Conservation (phyloP, 148 eudicot genomes). For the Arbutus unedo region DNA sequence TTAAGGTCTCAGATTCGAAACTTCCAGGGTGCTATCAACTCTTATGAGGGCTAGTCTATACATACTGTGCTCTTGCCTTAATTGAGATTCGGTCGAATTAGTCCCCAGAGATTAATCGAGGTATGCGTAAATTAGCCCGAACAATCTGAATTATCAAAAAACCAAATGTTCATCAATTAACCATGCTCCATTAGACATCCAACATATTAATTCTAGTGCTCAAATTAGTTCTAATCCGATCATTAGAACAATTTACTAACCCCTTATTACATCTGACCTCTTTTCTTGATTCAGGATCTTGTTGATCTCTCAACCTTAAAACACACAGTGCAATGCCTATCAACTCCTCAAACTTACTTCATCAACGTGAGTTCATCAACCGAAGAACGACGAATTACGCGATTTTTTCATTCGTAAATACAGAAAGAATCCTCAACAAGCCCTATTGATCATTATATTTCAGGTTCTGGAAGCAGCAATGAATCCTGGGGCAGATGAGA, state of each 20-base stretch:
- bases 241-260: neutral
- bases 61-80: too few species aligned
- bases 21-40: too few species aligned
- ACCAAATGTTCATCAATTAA: too few species aligned
- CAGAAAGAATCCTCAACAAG: too few species aligned
- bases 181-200: neutral
- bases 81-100: too few species aligned
- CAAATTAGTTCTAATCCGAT: neutral
- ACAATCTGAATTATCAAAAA: too few species aligned
- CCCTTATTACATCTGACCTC: neutral
- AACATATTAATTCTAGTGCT: neutral
- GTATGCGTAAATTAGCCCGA: too few species aligned
- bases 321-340: conserved; percentile 55
- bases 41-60: too few species aligned
- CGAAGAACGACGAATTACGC: neutral
- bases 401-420: neutral
- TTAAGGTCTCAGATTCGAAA: too few species aligned
- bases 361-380: conserved; percentile 36
- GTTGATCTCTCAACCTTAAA: conserved; percentile 29
- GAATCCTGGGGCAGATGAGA: conserved; percentile 43
- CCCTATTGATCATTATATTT: neutral
- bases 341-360: conserved; percentile 49
- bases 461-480: conserved; percentile 59
- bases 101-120: too few species aligned
- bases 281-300: conserved; percentile 44